Evolutionary conservation across 352 stramenopile species (phyloP).

Genomic region (Globisporangium spiculum): DNA sequence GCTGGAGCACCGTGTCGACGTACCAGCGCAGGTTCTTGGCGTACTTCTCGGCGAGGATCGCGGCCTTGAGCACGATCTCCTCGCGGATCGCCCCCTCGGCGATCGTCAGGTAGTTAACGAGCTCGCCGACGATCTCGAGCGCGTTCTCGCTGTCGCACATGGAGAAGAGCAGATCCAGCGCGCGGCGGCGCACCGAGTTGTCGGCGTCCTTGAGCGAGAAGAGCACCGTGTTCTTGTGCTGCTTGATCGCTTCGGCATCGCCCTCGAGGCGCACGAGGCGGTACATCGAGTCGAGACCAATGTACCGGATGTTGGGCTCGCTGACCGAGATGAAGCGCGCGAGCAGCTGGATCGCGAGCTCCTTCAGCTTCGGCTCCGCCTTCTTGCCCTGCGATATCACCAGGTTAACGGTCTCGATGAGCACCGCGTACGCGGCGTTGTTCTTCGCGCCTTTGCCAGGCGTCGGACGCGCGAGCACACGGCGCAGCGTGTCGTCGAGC

Average conservation of each 20-base stretch:
- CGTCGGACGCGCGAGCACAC: conserved; percentile 89
- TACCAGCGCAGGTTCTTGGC: conserved; percentile 95
- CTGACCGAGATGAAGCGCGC: conserved; percentile 97
- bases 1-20: conserved; percentile 97
- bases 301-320: conserved; percentile 98
- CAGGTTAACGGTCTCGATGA: conserved; percentile 98
- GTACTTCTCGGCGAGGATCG: conserved; percentile 98
- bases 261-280: conserved; percentile 90
- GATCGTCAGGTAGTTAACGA: conserved; percentile 93
- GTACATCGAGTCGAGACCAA: conserved; percentile 96
- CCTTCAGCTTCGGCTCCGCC: conserved; percentile 82
- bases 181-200: conserved; percentile 94
- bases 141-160: conserved; percentile 97
- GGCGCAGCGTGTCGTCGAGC: conserved; percentile 90
- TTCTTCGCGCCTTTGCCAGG: conserved; percentile 89
- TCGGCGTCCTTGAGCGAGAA: conserved; percentile 97
- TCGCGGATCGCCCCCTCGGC: conserved; percentile 92
- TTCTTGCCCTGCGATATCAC: conserved; percentile 93
- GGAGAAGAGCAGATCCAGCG: conserved; percentile 97
- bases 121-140: conserved; percentile 94
- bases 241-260: conserved; percentile 85
- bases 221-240: conserved; percentile 94
- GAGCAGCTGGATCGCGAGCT: conserved; percentile 92
- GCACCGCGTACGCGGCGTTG: conserved; percentile 95
- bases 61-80: conserved; percentile 98